These are phyloP conservation scores for Phaffia australis DNA, from an alignment of 768 basidiomycete genomes.

Conservation along the genomic window DNA sequence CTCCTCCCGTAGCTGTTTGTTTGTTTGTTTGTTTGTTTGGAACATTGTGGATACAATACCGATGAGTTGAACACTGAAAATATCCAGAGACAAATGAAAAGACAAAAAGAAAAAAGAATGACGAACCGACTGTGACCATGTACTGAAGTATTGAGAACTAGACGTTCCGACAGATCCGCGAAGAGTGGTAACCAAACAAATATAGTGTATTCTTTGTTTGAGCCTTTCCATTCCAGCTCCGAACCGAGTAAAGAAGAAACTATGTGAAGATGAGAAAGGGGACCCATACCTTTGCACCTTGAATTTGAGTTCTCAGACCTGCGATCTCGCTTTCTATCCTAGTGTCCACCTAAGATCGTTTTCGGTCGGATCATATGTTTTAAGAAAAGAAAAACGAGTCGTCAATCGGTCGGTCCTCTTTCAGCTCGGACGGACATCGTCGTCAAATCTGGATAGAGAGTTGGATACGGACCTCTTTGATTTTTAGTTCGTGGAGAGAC, in stretches of 20 bases:
- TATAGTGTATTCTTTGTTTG: too few species aligned
- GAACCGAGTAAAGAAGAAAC: background rate
- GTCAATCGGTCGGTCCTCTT: background rate
- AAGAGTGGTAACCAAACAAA: background rate
- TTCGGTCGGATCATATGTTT: background rate
- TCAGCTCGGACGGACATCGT: background rate
- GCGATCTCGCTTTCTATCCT: slow-evolving; percentile 94
- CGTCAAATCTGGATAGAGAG: background rate
- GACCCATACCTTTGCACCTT: slow-evolving; percentile 10
- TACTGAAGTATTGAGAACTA: slow-evolving; percentile 18
- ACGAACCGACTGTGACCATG: slow-evolving; percentile 11
- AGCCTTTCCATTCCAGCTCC: too few species aligned
- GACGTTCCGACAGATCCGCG: background rate
- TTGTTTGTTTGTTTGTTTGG: too few species aligned
- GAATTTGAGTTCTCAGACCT: slow-evolving; percentile 48
- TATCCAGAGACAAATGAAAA: too few species aligned
- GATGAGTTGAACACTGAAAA: too few species aligned
- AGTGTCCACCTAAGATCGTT: slow-evolving; percentile 56
- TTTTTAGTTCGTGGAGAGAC: slow-evolving; percentile 82
- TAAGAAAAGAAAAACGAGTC: background rate
- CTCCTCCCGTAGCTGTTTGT: slow-evolving; percentile 14
- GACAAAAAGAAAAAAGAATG: too few species aligned
- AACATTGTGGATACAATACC: too few species aligned
- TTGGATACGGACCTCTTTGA: slow-evolving; percentile 53
- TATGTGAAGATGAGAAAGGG: background rate